Percentiles rank a stretch among this genome's conserved stretches.
Evolutionary conservation across 2,329 filamentous ascomycete genomes (phyloP).

Genomic region (Fusarium marasasianum): DNA sequence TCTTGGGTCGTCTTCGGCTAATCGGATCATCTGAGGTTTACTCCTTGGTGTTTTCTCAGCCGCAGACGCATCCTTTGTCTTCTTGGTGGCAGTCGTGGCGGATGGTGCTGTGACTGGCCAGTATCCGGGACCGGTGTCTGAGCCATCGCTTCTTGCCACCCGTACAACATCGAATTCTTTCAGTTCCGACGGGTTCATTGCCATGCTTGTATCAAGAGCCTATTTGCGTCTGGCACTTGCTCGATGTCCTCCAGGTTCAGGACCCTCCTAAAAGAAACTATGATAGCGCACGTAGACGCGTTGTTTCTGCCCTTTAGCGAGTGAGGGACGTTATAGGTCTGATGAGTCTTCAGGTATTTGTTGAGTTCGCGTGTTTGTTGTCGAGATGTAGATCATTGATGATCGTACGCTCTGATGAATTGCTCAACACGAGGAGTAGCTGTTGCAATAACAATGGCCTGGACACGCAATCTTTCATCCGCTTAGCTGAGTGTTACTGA

Average conservation of each 20-base stretch:
- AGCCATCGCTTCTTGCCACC: constrained; percentile 57
- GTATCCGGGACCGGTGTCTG: constrained; percentile 56
- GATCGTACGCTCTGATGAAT: constrained; percentile 4
- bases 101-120: constrained; percentile 50
- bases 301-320: neutral
- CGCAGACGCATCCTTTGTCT: constrained; percentile 47
- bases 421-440: neutral
- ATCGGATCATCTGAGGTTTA: constrained; percentile 55
- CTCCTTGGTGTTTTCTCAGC: constrained; percentile 50
- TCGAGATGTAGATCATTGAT: neutral
- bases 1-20: constrained; percentile 55
- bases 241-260: neutral
- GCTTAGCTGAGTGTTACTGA: neutral
- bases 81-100: constrained; percentile 47
- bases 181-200: constrained; percentile 44
- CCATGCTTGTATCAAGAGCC: neutral
- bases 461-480: neutral
- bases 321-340: neutral
- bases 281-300: neutral
- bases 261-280: neutral
- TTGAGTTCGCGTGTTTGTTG: neutral
- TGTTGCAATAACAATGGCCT: neutral
- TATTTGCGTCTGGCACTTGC: neutral
- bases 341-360: neutral
- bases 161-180: constrained; percentile 55